Base-by-base conservation (phyloP, 2,329 filamentous ascomycete species). In the Rhynchosporium agropyri region DNA sequence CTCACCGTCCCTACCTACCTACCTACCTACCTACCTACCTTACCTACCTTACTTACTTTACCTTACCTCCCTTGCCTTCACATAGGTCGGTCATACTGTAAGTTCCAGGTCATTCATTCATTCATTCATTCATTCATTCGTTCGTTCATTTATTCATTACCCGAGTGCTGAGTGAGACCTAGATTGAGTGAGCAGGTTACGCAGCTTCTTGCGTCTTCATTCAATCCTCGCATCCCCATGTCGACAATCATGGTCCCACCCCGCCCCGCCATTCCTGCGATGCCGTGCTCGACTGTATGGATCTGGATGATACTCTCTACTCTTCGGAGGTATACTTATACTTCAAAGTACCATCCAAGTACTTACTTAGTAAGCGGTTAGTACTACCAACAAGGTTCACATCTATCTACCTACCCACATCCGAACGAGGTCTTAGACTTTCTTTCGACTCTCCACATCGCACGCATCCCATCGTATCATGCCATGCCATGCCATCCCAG, bases 321-420 rank as follows among this genome's bases (percentile, higher is more conserved):
- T n/a, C n/a, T n/a, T n/a, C n/a, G n/a, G n/a, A n/a, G n/a, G n/a
- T n/a, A n/a, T n/a, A n/a, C n/a, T n/a, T n/a, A n/a, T n/a, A n/a
- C n/a, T n/a, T n/a, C n/a, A n/a, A n/a, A n/a, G n/a, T n/a, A n/a
- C n/a, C n/a, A n/a, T n/a, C n/a, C n/a, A n/a, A n/a, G n/a, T n/a
- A n/a, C n/a, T n/a, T n/a, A 9, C 5, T 9, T 36, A 29, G 5
- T 13, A 15, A 36, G 33, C 49, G 20, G 33, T 36, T n/a, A n/a
- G n/a, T n/a, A 13, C 31, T n/a, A 28, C 53, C 53, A 55, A 55
- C 53, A 55, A 55, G 53, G 53, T 55, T 20, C 53, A 42, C n/a
- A 20, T 20, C 8, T 26, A 10, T 36, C 33, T 33, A 29, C 50
- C 29, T 9, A 42, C 42, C 51, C 51, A 55, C 51, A 53, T 43